Conservation (phyloP, 225 moss, liverwort and hornwort genomes). For the Anthoceros angustus region DNA sequence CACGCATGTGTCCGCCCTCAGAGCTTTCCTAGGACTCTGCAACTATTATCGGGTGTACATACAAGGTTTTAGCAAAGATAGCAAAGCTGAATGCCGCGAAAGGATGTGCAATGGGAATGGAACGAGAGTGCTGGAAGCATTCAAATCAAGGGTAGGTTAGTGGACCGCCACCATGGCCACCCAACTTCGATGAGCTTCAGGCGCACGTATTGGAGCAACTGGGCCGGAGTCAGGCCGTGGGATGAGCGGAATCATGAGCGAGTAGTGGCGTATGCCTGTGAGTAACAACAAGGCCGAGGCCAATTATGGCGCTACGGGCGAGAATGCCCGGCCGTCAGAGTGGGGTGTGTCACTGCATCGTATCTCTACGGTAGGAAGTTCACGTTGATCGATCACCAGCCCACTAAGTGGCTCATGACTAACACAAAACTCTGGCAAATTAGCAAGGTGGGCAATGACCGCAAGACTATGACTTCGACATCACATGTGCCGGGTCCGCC, state of each 20-base stretch:
- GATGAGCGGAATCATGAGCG: background rate
- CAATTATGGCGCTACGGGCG: background rate
- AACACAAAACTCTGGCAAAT: background rate
- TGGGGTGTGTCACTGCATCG: background rate
- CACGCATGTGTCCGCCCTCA: background rate
- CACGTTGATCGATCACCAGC: conserved; percentile 4
- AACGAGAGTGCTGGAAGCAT: background rate
- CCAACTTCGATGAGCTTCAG: background rate
- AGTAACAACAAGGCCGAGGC: background rate
- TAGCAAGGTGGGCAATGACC: background rate
- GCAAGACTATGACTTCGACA: background rate
- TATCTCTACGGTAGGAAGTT: conserved; percentile 4
- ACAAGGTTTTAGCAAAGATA: background rate
- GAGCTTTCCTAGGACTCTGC: background rate
- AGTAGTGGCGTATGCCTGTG: background rate
- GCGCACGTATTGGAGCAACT: background rate
- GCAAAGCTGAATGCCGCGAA: background rate
- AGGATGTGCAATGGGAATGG: background rate
- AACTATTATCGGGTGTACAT: background rate
- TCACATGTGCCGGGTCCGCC: background rate
- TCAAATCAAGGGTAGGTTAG: background rate
- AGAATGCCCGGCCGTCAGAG: background rate
- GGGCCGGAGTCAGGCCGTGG: background rate
- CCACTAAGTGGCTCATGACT: background rate
- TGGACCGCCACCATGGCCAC: background rate